These are phyloP conservation scores for Triglochin maritima DNA, from an alignment of 106 monocot species.

Conservation along the genomic window DNA sequence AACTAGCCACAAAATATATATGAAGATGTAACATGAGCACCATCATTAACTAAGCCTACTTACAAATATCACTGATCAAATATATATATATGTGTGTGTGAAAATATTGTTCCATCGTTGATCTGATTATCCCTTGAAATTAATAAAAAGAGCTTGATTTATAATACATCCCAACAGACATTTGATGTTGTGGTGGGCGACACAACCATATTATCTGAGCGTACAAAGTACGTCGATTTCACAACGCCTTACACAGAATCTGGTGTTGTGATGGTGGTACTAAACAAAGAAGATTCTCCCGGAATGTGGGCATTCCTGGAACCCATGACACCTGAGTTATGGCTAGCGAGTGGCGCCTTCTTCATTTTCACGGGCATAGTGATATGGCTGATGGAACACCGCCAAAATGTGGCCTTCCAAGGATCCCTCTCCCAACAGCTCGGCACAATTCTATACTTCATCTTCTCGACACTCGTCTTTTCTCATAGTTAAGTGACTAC, in stretches of 20 bases:
- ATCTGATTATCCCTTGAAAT: no score
- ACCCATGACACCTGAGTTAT: constrained; percentile 1
- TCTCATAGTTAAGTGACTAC: constrained; percentile 2
- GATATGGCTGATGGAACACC: constrained; percentile 8
- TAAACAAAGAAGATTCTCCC: neutral
- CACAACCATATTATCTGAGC: neutral
- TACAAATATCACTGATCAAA: no score
- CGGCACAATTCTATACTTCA: constrained; percentile 5
- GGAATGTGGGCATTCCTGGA: neutral
- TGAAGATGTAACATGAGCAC: no score
- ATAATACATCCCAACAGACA: no score
- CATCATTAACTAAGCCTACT: no score
- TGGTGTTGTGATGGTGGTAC: constrained; percentile 6
- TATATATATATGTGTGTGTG: no score
- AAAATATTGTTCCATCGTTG: no score
- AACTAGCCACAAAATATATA: no score
- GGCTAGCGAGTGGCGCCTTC: neutral
- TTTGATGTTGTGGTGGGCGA: constrained; percentile 5
- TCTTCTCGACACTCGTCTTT: constrained; percentile 7
- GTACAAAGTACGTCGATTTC: constrained; percentile 1
- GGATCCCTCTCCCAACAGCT: neutral
- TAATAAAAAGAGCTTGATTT: no score
- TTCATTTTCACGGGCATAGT: constrained; percentile 6
- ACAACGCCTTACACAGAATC: constrained; percentile 8
- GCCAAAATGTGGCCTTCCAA: neutral